Conservation (phyloP, 2,329 filamentous ascomycete genomes). For the Fusarium sp. region DNA sequence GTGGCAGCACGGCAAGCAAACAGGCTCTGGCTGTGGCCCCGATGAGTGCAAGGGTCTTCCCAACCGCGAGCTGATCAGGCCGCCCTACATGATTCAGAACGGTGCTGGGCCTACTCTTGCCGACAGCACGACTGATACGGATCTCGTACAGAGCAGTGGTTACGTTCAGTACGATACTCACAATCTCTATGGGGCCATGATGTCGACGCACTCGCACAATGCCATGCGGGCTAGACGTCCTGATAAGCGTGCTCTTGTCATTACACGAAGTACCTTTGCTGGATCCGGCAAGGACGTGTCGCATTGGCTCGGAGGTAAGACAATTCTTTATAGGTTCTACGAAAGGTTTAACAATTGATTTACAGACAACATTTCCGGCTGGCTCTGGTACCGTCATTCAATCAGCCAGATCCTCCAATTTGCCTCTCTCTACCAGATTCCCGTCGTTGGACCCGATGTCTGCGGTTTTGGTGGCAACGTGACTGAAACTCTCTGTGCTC, state of each 20-base stretch:
- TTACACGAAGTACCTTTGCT: conserved; percentile 81
- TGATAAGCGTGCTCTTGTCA: conserved; percentile 72
- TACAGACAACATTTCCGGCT: conserved; percentile 52
- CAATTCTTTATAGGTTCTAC: neutral
- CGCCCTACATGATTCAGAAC: conserved; percentile 42
- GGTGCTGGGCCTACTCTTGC: conserved; percentile 37
- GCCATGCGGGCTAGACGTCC: conserved; percentile 76
- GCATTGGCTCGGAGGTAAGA: conserved; percentile 64
- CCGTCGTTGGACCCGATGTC: conserved; percentile 77
- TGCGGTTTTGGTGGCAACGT: conserved; percentile 78
- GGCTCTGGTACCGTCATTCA: conserved; percentile 67
- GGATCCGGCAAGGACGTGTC: conserved; percentile 74
- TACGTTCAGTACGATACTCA: conserved; percentile 68
- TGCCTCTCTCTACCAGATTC: conserved; percentile 72
- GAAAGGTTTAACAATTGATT: neutral
- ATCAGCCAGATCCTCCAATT: conserved; percentile 71
- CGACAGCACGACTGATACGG: conserved; percentile 38
- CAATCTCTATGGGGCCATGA: conserved; percentile 82
- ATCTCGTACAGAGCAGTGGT: conserved; percentile 33
- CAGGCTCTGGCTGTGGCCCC: conserved; percentile 34
- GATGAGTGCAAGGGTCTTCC: conserved; percentile 41
- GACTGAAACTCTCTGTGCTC: conserved; percentile 35
- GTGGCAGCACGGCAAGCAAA: conserved; percentile 36
- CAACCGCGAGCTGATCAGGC: conserved; percentile 34
- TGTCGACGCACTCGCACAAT: conserved; percentile 71